Conservation (phyloP, 139 green algal species). For the Micractinium sp. region DNA sequence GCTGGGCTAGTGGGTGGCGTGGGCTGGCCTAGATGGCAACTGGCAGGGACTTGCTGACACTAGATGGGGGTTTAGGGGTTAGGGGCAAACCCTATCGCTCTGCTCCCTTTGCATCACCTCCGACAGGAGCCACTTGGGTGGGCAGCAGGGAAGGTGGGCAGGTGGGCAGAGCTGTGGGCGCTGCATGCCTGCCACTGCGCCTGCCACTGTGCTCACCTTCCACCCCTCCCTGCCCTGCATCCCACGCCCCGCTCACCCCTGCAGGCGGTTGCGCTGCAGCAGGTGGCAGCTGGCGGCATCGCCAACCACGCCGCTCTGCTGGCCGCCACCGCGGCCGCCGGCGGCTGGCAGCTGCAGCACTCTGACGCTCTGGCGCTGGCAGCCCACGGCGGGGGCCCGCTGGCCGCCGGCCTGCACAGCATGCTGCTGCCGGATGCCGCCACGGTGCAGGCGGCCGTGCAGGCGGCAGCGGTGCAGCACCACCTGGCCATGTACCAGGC, state of each 20-base stretch:
- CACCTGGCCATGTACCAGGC: slow-evolving; percentile 24
- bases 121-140: background rate
- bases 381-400: background rate
- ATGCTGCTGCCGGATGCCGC: background rate
- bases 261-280: slow-evolving; percentile 16
- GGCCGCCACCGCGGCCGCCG: slow-evolving; percentile 4
- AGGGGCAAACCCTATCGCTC: background rate
- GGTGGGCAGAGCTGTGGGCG: background rate
- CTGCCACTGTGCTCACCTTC: background rate
- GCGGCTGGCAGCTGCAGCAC: background rate
- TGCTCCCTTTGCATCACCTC: background rate
- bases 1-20: background rate
- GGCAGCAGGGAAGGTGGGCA: background rate
- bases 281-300: background rate
- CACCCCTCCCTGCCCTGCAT: background rate
- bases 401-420: slow-evolving; percentile 25
- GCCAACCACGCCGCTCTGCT: slow-evolving; percentile 5
- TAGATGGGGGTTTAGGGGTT: too few species aligned
- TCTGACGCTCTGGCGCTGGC: background rate
- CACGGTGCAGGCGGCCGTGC: slow-evolving; percentile 26
- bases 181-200: background rate
- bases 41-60: background rate
- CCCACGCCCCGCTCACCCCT: background rate
- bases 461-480: background rate
- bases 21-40: background rate